phyloP scores from a whole-genome alignment of 169 alveolate species.

The Besnoitia besnoiti region DNA sequence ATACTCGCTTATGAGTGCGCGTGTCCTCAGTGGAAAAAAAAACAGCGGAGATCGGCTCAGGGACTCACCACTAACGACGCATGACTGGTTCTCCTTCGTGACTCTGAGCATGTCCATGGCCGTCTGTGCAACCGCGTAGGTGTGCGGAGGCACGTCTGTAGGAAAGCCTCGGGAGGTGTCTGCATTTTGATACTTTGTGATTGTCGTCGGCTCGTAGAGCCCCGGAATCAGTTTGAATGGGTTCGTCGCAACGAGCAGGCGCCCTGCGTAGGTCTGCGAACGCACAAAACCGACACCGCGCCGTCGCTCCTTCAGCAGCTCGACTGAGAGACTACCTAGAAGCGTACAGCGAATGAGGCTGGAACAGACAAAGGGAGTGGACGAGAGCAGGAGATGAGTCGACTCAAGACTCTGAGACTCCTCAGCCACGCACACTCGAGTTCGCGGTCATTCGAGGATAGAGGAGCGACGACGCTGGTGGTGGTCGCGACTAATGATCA shows the following conservation, averaged over 20 bases:
- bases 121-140: constrained; percentile 83
- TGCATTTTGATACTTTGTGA: constrained; percentile 80
- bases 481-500: too few species aligned
- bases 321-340: too few species aligned
- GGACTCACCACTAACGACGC: constrained; percentile 59
- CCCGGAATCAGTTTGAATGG: constrained; percentile 88
- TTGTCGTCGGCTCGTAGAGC: constrained; percentile 80
- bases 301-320: too few species aligned
- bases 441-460: too few species aligned
- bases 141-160: constrained; percentile 83
- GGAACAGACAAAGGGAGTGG: too few species aligned
- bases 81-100: constrained; percentile 49
- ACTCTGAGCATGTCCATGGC: constrained; percentile 55
- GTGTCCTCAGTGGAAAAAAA: background rate
- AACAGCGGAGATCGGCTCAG: too few species aligned
- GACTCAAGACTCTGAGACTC: too few species aligned
- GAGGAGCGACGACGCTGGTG: too few species aligned
- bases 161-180: constrained; percentile 77
- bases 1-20: background rate
- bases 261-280: constrained; percentile 83
- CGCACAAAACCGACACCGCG: too few species aligned
- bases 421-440: too few species aligned
- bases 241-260: constrained; percentile 89
- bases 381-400: too few species aligned
- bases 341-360: too few species aligned